These are phyloP conservation scores for Chloranthus sessilifolius DNA, from an alignment of 164 flowering plant genomes.

Conservation along the genomic window DNA sequence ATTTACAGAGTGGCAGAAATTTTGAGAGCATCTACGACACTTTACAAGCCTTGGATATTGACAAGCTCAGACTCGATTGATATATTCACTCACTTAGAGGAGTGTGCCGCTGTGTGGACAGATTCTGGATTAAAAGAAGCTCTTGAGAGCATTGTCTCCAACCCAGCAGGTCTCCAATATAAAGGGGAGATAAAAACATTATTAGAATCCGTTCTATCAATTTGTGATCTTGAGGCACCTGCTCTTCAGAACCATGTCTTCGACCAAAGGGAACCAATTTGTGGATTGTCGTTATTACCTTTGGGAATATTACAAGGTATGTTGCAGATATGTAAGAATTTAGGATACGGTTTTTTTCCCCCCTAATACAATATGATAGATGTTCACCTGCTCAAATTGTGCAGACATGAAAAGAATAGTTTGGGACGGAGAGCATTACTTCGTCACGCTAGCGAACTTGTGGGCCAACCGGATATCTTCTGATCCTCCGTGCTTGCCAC, in stretches of 20 bases:
- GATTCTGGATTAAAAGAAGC: constrained; percentile 70
- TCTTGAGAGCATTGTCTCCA: constrained; percentile 31
- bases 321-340: too few relatives aligned
- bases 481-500: constrained; percentile 57
- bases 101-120: constrained; percentile 61
- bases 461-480: constrained; percentile 77
- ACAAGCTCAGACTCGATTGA: constrained; percentile 20
- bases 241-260: constrained; percentile 31
- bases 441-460: constrained; percentile 63
- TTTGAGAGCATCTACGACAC: constrained; percentile 45
- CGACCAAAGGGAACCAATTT: constrained; percentile 28
- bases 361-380: too few relatives aligned
- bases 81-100: constrained; percentile 37
- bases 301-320: constrained; percentile 50
- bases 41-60: constrained; percentile 77
- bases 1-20: constrained; percentile 60
- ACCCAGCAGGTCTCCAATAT: constrained; percentile 18
- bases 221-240: constrained; percentile 40
- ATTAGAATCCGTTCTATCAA: constrained; percentile 44
- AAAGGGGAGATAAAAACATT: constrained; percentile 26
- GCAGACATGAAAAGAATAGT: constrained; percentile 56
- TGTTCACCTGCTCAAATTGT: constrained; percentile 7
- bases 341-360: too few relatives aligned
- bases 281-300: constrained; percentile 52
- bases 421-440: constrained; percentile 69